Evolutionary conservation across 225 moss, liverwort and hornwort genomes (phyloP).

Genomic region (Sphagnum contortum): DNA sequence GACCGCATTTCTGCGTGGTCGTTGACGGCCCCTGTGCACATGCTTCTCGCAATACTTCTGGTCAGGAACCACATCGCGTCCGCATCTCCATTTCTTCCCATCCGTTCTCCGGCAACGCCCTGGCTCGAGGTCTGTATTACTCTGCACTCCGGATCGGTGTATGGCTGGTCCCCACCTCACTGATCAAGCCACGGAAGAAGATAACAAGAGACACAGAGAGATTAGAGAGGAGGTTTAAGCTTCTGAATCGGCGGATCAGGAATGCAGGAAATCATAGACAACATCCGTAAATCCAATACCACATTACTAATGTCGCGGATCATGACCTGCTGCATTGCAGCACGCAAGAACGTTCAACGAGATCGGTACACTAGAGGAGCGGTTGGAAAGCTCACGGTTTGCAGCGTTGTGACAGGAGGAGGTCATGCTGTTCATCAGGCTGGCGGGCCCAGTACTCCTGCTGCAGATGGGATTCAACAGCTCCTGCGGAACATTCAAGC

Average conservation of each 20-base stretch:
- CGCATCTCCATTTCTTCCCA: conserved; percentile 97
- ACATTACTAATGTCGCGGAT: background rate
- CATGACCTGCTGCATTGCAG: background rate
- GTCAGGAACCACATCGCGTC: conserved; percentile 89
- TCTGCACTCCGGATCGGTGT: conserved; percentile 79
- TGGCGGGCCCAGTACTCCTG: conserved; percentile 44
- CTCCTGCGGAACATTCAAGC: conserved; percentile 85
- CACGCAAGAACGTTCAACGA: no score
- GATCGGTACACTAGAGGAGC: no score
- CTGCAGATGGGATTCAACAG: conserved; percentile 92
- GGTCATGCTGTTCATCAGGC: conserved; percentile 62
- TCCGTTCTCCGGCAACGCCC: conserved; percentile 94
- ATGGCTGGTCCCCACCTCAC: conserved; percentile 69
- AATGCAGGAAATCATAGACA: no score
- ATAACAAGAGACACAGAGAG: background rate
- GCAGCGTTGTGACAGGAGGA: conserved; percentile 54
- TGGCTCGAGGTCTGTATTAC: conserved; percentile 92
- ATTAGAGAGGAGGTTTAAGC: no score
- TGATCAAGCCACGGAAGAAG: conserved; percentile 10
- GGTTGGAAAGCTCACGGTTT: conserved; percentile 48
- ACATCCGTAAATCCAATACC: no score
- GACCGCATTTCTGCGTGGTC: conserved; percentile 75
- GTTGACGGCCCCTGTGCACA: conserved; percentile 98
- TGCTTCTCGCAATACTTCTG: conserved; percentile 99
- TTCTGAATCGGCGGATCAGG: no score